Evolutionary conservation across 2,329 filamentous ascomycete species (phyloP), one percentile per base, ranked within the genome.

Genomic region (Colletotrichum karsti): DNA sequence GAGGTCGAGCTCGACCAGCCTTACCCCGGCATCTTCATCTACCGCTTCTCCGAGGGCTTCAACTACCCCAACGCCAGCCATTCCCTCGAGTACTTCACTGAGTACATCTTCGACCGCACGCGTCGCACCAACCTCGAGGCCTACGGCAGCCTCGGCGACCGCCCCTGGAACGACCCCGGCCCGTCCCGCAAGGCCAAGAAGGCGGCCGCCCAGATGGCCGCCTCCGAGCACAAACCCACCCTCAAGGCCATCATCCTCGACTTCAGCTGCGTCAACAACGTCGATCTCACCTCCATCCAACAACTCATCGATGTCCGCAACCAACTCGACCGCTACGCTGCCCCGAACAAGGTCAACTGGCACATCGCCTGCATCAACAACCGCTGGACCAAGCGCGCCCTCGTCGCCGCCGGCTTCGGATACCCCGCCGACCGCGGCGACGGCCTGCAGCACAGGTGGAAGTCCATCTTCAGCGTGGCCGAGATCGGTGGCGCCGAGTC

Each of bases 331-430:
- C 87, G 90, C 20, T 97, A 97, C 76, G 88, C 94, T 1, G 80
- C 91, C 0, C 95, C 95, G 0, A 90, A 94, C 20, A 85, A 87
- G 3, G 95, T 98, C 5, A 94, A 98, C 77, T 98, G 95, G 95
- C 96, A 98, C 80, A 91, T 98, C 71, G 93, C 95, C n/a, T 92
- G 91, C 80, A 92, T 98, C 82, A 94, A 91, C 82, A 98, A 96
- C 83, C 89, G 93, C 64, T 98, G 95, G 95, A 95, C 94, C 24
- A 97, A 97, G 83, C 92, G 94, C 33, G 95, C 93, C 5, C 90
- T 98, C 46, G 92, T 91, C 4, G 90, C 93, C 2, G 95, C 92
- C 24, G 95, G 95, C 12, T 98, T 98, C 75, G 95, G 95, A 2
- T 94, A 92, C 77, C 94, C 94, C 3, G 89, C 90, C 1, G 70